Conservation (phyloP, 805 yeast genomes). For the Candida taoyuanica region DNA sequence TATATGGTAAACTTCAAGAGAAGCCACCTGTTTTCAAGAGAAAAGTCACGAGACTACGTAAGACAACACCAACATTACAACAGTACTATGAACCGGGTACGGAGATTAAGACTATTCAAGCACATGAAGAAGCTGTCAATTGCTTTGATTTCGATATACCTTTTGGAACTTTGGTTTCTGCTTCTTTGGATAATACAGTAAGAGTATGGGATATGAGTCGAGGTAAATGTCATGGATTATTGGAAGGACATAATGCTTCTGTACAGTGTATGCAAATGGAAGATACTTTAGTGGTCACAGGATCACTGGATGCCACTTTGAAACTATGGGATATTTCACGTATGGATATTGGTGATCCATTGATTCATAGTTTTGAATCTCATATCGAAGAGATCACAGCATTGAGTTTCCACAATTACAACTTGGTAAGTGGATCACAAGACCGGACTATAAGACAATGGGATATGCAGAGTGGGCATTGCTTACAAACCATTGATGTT, state of each 20-base stretch:
- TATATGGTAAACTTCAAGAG: constrained; percentile 39
- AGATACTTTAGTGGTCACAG: constrained; percentile 44
- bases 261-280: constrained; percentile 59
- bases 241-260: constrained; percentile 58
- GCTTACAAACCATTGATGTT: constrained; percentile 67
- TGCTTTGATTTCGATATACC: constrained; percentile 69
- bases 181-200: constrained; percentile 72
- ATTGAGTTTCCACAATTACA: constrained; percentile 45
- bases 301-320: constrained; percentile 59
- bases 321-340: constrained; percentile 53
- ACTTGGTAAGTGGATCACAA: constrained; percentile 64
- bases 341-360: constrained; percentile 30
- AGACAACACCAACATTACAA: constrained; percentile 58
- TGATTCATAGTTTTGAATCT: constrained; percentile 50
- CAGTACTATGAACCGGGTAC: constrained; percentile 60
- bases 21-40: constrained; percentile 31
- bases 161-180: constrained; percentile 71
- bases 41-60: constrained; percentile 34
- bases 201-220: constrained; percentile 79
- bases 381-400: constrained; percentile 68
- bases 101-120: constrained; percentile 42
- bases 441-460: constrained; percentile 73
- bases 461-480: constrained; percentile 63
- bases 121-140: constrained; percentile 50
- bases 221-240: constrained; percentile 43